Evolutionary conservation across 108 stramenopile genomes (phyloP).

Genomic region (Nannochloropsis gaditana): DNA sequence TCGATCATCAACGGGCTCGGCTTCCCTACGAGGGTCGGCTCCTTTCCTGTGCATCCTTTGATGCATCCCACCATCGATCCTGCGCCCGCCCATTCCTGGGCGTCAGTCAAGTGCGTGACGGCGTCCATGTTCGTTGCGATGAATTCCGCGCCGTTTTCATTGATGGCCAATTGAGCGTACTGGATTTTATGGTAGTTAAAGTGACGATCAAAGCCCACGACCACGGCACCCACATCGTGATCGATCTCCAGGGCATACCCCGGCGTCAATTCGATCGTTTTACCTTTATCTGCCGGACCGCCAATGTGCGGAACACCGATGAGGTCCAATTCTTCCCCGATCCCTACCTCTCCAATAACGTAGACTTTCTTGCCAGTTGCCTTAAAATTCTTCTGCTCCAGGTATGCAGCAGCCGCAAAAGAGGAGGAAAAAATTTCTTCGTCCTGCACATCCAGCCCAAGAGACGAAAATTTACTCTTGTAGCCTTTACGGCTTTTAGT

Average conservation of each 20-base stretch:
- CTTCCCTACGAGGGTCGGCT: slow-evolving; percentile 93
- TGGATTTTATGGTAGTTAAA: slow-evolving; percentile 99
- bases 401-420: slow-evolving; percentile 93
- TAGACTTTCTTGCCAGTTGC: slow-evolving; percentile 92
- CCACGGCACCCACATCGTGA: slow-evolving; percentile 81
- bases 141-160: slow-evolving; percentile 90
- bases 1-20: slow-evolving; percentile 95
- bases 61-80: slow-evolving; percentile 93
- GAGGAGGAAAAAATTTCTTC: slow-evolving; percentile 88
- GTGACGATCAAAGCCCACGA: slow-evolving; percentile 88
- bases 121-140: slow-evolving; percentile 97
- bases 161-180: slow-evolving; percentile 85
- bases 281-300: slow-evolving; percentile 74
- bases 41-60: slow-evolving; percentile 89
- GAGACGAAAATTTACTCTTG: slow-evolving; percentile 62
- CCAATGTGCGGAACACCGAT: slow-evolving; percentile 88
- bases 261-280: slow-evolving; percentile 75
- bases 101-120: slow-evolving; percentile 93
- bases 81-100: slow-evolving; percentile 97
- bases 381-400: slow-evolving; percentile 91
- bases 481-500: slow-evolving; percentile 80
- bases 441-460: slow-evolving; percentile 61
- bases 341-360: slow-evolving; percentile 87
- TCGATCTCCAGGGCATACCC: slow-evolving; percentile 79
- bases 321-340: slow-evolving; percentile 89